Conservation (phyloP, 441 rosid species). For the Syzygium malaccense region DNA sequence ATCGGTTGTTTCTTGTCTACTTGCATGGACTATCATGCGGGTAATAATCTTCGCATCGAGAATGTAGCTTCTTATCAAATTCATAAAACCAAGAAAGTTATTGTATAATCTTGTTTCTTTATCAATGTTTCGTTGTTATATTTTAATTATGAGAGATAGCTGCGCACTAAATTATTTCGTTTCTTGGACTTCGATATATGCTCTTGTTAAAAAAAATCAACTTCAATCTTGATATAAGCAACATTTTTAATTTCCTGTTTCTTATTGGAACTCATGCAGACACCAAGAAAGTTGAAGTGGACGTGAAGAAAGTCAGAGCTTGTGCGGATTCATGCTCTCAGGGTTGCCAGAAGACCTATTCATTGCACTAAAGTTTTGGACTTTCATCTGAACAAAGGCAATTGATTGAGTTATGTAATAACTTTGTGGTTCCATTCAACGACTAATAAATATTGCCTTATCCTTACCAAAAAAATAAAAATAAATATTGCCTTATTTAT, state of each 20-base stretch:
- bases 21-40: no score
- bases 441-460: not conserved
- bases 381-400: no score
- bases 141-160: no score
- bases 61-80: no score
- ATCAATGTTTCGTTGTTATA: no score
- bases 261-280: not conserved
- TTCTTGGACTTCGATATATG: not conserved
- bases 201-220: no score
- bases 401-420: not conserved
- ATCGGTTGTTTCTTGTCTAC: no score
- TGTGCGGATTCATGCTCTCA: not conserved
- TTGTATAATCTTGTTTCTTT: no score
- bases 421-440: not conserved
- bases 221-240: not conserved
- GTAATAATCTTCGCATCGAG: no score
- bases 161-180: not conserved
- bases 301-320: not conserved
- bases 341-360: not conserved
- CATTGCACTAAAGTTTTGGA: not conserved
- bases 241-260: no score
- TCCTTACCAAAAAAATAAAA: no score
- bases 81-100: not conserved
- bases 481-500: not conserved
- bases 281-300: not conserved